phyloP scores from a whole-genome alignment of 176 grass and related monocot genomes.

The Carex littledalei region DNA sequence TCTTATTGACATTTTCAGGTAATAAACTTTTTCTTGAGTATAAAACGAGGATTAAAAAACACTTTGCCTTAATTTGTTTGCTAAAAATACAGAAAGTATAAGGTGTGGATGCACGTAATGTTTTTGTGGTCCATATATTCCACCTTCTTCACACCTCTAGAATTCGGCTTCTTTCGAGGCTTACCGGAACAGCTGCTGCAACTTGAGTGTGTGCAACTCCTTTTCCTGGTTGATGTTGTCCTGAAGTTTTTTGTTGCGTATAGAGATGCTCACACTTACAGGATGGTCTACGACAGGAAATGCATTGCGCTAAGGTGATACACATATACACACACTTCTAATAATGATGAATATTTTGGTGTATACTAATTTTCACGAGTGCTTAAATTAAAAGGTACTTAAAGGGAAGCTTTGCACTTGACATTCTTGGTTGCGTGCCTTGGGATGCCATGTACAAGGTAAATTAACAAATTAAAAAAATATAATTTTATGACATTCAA shows the following conservation, averaged over 20 bases:
- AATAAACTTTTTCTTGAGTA: not conserved
- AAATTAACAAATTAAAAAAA: not conserved
- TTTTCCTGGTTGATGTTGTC: conserved; percentile 75
- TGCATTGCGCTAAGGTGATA: conserved; percentile 56
- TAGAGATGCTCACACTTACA: conserved; percentile 58
- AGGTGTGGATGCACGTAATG: conserved; percentile 52
- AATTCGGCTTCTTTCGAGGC: conserved; percentile 75
- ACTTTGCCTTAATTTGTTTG: conserved; percentile 4
- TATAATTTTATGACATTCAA: not conserved
- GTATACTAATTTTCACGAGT: not conserved
- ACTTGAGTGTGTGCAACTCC: conserved; percentile 69
- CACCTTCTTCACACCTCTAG: conserved; percentile 80
- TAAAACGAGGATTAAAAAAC: not conserved
- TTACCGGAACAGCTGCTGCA: conserved; percentile 47
- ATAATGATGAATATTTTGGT: not conserved
- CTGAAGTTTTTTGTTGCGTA: conserved; percentile 68
- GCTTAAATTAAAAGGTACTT: conserved; percentile 47
- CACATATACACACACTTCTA: not conserved
- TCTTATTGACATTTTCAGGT: not conserved
- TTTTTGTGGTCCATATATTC: conserved; percentile 86
- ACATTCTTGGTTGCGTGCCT: conserved; percentile 77
- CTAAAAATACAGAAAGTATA: conserved; percentile 44
- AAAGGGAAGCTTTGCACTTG: conserved; percentile 57
- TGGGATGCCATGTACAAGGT: conserved; percentile 93
- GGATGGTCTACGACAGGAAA: conserved; percentile 51